phyloP scores from a whole-genome alignment of 148 eudicot genomes.

The Chenopodium suecicum region DNA sequence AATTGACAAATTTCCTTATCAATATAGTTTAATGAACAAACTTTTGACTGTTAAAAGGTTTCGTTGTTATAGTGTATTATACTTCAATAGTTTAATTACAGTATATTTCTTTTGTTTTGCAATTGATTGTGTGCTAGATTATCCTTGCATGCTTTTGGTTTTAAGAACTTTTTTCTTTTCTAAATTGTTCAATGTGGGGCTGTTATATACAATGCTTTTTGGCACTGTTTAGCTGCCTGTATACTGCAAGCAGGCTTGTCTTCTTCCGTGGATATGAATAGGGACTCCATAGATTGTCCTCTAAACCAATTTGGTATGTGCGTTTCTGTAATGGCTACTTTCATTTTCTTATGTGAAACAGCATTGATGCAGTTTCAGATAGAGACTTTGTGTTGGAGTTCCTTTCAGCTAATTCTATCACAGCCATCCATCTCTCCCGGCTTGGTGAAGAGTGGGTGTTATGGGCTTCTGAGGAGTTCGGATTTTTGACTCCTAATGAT shows the following conservation, averaged over 20 bases:
- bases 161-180: not conserved
- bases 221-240: not conserved
- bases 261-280: not conserved
- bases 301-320: slow-evolving; percentile 1
- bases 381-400: slow-evolving; percentile 95
- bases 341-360: slow-evolving; percentile 37
- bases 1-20: no score
- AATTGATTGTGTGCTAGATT: not conserved
- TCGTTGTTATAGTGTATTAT: not conserved
- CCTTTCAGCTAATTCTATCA: slow-evolving; percentile 89
- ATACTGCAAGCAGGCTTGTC: not conserved
- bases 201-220: not conserved
- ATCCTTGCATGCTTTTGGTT: not conserved
- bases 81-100: not conserved
- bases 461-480: slow-evolving; percentile 99
- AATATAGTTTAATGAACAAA: not conserved
- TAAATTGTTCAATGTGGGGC: not conserved
- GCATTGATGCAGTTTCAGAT: slow-evolving; percentile 99
- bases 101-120: not conserved
- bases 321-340: slow-evolving; percentile 16
- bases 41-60: not conserved
- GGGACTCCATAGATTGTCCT: not conserved
- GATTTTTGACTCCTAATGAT: slow-evolving; percentile 86
- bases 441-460: slow-evolving; percentile 99
- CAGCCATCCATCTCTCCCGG: slow-evolving; percentile 89